Evolutionary conservation across 1,139 yeast genomes (phyloP).

Genomic region (Meyerozyma guilliermondii): DNA sequence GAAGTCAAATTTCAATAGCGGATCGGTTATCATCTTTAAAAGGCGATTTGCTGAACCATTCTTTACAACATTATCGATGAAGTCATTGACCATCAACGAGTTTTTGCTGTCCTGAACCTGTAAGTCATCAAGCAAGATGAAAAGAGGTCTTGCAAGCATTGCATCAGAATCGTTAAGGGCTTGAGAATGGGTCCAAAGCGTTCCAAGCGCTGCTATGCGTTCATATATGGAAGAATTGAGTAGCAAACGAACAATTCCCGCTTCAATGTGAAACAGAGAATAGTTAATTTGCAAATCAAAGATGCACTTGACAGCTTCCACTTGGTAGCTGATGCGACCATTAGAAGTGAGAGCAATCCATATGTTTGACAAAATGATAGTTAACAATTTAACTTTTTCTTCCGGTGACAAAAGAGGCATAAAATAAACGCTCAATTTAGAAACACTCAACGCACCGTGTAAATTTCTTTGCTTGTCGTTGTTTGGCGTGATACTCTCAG

Average conservation of each 20-base stretch:
- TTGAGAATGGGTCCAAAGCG: slow-evolving; percentile 57
- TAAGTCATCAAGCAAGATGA: slow-evolving; percentile 62
- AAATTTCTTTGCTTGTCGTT: slow-evolving; percentile 16
- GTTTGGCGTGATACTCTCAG: slow-evolving; percentile 9
- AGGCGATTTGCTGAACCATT: slow-evolving; percentile 57
- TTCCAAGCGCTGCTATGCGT: slow-evolving; percentile 45
- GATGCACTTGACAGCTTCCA: slow-evolving; percentile 54
- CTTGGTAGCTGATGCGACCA: slow-evolving; percentile 48
- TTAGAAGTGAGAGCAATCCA: slow-evolving; percentile 45
- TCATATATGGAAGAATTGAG: slow-evolving; percentile 29
- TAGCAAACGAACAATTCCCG: slow-evolving; percentile 50
- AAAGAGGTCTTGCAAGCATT: slow-evolving; percentile 61
- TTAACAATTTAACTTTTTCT: slow-evolving; percentile 29
- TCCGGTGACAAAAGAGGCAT: slow-evolving; percentile 18
- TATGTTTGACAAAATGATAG: slow-evolving; percentile 32
- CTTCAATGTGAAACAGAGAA: slow-evolving; percentile 48
- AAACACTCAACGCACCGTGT: slow-evolving; percentile 39
- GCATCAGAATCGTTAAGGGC: slow-evolving; percentile 36
- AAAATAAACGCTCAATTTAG: slow-evolving; percentile 39
- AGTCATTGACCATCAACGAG: slow-evolving; percentile 45
- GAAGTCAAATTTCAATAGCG: slow-evolving; percentile 40
- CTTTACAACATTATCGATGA: slow-evolving; percentile 49
- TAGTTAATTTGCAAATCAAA: slow-evolving; percentile 37
- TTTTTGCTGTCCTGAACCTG: slow-evolving; percentile 35
- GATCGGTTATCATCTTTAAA: slow-evolving; percentile 50